Evolutionary conservation across 768 basidiomycete species (phyloP).

Genomic region (Kwoniella bestiolae): DNA sequence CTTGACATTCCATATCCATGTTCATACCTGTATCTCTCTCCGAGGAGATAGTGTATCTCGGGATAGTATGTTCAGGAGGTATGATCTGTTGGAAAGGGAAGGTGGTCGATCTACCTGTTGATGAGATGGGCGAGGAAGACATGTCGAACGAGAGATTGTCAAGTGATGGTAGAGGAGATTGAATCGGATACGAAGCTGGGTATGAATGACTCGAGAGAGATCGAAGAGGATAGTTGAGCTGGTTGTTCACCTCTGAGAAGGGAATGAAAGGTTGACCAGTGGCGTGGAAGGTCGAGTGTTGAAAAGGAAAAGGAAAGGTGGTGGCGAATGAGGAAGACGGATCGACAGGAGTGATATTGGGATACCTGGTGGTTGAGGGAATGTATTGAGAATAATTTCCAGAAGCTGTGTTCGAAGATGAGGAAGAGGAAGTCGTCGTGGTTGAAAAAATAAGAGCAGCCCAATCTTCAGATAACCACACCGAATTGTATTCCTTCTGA

Average conservation of each 20-base stretch:
- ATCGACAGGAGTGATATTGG: not conserved
- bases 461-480: slow-evolving; percentile 14
- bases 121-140: too few species aligned
- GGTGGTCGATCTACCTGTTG: not conserved
- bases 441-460: not conserved
- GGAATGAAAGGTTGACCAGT: not conserved
- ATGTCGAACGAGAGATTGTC: too few species aligned
- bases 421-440: not conserved
- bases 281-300: not conserved
- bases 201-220: not conserved
- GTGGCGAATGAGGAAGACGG: not conserved
- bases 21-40: not conserved
- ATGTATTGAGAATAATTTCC: not conserved
- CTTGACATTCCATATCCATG: not conserved
- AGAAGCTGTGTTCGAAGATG: too few species aligned
- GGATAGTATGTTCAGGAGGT: not conserved
- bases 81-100: not conserved
- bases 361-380: not conserved
- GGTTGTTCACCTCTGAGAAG: not conserved
- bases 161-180: not conserved
- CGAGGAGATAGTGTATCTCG: not conserved
- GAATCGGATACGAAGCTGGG: not conserved
- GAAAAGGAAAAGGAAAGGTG: not conserved
- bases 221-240: not conserved
- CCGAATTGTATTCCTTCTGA: not conserved